Evolutionary conservation across 2,329 filamentous ascomycete genomes (phyloP).

Genomic region (Immersiporthe knoxdaviesiana): DNA sequence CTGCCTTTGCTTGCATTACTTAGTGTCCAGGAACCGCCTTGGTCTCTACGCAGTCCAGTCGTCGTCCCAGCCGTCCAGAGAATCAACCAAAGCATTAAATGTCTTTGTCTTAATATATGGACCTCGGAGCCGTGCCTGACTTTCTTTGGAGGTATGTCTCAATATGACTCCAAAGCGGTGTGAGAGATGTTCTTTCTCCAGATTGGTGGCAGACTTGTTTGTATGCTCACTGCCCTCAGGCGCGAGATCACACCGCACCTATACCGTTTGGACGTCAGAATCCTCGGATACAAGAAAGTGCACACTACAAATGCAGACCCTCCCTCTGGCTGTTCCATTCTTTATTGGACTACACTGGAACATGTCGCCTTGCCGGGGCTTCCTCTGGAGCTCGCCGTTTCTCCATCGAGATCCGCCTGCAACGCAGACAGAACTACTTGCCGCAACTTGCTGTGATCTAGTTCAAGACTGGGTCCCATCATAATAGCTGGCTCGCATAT

Average conservation of each 20-base stretch:
- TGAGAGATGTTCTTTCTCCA: background rate
- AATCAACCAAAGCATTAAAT: background rate
- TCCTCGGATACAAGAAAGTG: background rate
- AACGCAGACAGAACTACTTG: background rate
- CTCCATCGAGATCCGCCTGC: background rate
- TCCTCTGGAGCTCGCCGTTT: background rate
- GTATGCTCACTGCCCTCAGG: background rate
- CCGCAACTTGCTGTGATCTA: background rate
- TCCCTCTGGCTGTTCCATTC: background rate
- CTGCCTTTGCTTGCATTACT: background rate
- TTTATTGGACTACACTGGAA: background rate
- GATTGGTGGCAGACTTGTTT: conserved; percentile 1
- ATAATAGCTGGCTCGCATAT: background rate
- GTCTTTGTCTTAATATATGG: background rate
- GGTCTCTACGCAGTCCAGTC: background rate
- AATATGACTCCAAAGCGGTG: conserved; percentile 4
- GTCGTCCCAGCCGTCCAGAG: background rate
- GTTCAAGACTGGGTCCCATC: background rate
- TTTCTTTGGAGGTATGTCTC: background rate
- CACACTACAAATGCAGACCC: background rate
- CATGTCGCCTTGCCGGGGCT: background rate
- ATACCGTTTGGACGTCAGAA: background rate
- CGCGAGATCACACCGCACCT: background rate
- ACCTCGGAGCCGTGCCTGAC: background rate
- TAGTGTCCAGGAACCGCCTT: background rate